Base-by-base conservation (phyloP, 768 basidiomycete genomes). In the Suillus brevipes region DNA sequence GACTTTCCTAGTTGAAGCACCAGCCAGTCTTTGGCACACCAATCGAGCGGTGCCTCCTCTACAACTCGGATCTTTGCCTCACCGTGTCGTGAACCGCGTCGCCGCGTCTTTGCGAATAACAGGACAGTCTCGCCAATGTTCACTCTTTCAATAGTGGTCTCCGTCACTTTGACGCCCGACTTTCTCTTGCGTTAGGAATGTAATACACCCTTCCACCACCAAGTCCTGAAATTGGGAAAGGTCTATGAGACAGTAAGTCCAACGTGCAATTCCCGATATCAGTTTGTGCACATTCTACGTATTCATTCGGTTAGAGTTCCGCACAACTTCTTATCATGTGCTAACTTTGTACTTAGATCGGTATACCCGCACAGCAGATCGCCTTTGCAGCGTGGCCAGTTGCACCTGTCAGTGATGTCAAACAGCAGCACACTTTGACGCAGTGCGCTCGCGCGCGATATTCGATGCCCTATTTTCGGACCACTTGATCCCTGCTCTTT, bases 231-330 rank as follows among this genome's bases (percentile, higher is more conserved):
- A 12, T 53, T 49, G 36, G 40, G 65, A 59, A 38, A 56, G 53
- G n/a, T n/a, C n/a, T n/a, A n/a, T n/a, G n/a, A n/a, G n/a, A n/a
- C n/a, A n/a, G n/a, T n/a, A n/a, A 31, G 31, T 78, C 23, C 75
- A 72, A 52, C 43, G 73, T 20, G 77, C 83, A 77, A 65, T 79
- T 23, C 43, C 64, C 34, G 82, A 76, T 0, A 66, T 85, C 16
- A 61, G 63, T 0, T 78, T 85, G 62, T 78, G 75, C 53, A 83
- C 82, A 0, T 75, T 9, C 5, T 76, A 78, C 60, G 73, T 86
- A 2, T 79, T 84, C 68, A 83, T 85, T 62, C 80, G 84, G 80
- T 83, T 63, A 28, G 78, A 69, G 28, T 53, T 31, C 16, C 18
- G 16, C 3, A 31, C 16, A 10, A 49, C 6, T 13, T 58, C n/a